Base-by-base conservation (phyloP, 345 rosid genomes). In the Hypericum perforatum region DNA sequence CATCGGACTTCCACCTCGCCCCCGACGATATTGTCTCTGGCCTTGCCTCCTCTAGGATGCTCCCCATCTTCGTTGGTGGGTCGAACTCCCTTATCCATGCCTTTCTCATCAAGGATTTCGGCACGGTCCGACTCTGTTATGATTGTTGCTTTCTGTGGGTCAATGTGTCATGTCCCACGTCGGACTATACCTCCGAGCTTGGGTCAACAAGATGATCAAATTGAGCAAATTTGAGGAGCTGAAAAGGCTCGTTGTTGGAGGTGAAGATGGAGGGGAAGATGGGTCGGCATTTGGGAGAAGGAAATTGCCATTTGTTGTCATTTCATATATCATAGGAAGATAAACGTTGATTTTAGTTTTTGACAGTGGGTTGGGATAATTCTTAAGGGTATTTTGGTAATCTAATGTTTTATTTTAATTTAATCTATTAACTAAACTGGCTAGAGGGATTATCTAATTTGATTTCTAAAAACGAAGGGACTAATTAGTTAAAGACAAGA, bases 181-280 rank as follows among this genome's bases (percentile, higher is more conserved):
- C 88, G 0, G 67, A 58, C 64, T 81, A 88, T 85, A 88, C 60
- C 59, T 92, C 0, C 41, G 71, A 37, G 67, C 49, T 56, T 68
- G 98, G 15, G 98, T 88, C 29, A 97, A 92, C 59, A 94, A 88
- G 7, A 92, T 92, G 98, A 78, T 92, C 44, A 78, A 63, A n/a
- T 64, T 70, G 29, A 97, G 97, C 53, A 88, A 88, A 97, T 76
- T 85, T 45, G 78, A 83, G 11, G 98, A 92, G 73, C 50, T 92
- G 16, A 58, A 64, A 5, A 73, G 36, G 82, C 74, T 65, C 66
- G 58, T 58, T 86, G 41, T 65, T 88, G 50, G 60, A 41, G 53
- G 74, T 53, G 57, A 54, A 45, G 14, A 60, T 32, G 49, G 50
- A 6, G 56, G 62, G 2, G 40, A 55, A 53, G 48, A 44, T 78